Evolutionary conservation across 805 yeast genomes (phyloP).

Genomic region (Metschnikowia shivogae): DNA sequence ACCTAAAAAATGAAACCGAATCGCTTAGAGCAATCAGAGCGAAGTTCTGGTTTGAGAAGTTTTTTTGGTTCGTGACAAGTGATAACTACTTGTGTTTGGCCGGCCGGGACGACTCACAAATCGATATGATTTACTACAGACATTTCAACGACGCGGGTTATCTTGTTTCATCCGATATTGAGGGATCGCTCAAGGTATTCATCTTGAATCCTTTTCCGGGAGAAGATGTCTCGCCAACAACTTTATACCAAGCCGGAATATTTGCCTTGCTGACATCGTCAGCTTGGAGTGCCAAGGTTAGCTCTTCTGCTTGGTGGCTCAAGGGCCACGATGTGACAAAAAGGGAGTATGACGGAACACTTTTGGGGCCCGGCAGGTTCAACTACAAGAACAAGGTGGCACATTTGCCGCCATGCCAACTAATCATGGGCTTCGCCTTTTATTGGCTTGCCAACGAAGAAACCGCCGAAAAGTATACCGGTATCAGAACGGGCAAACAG

Average conservation of each 20-base stretch:
- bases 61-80: slow-evolving; percentile 87
- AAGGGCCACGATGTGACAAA: slow-evolving; percentile 65
- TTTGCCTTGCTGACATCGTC: slow-evolving; percentile 75
- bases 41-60: slow-evolving; percentile 91
- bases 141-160: slow-evolving; percentile 72
- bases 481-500: slow-evolving; percentile 28
- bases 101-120: slow-evolving; percentile 78
- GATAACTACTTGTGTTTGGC: slow-evolving; percentile 85
- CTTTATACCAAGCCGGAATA: slow-evolving; percentile 85
- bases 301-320: slow-evolving; percentile 85
- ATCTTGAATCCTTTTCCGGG: slow-evolving; percentile 74
- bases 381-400: slow-evolving; percentile 51
- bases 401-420: slow-evolving; percentile 70
- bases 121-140: slow-evolving; percentile 74
- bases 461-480: slow-evolving; percentile 32
- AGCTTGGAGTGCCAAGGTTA: slow-evolving; percentile 86
- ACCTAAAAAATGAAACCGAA: slow-evolving; percentile 50
- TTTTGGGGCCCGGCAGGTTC: slow-evolving; percentile 61
- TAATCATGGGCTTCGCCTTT: slow-evolving; percentile 87
- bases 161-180: slow-evolving; percentile 69
- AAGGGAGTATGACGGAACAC: slow-evolving; percentile 55
- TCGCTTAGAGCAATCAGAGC: slow-evolving; percentile 57
- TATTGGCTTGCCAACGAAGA: slow-evolving; percentile 68
- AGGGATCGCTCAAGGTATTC: slow-evolving; percentile 71
- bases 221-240: slow-evolving; percentile 75